These are phyloP conservation scores for Arthromyces matolae DNA, from an alignment of 768 basidiomycete genomes.

Conservation along the genomic window DNA sequence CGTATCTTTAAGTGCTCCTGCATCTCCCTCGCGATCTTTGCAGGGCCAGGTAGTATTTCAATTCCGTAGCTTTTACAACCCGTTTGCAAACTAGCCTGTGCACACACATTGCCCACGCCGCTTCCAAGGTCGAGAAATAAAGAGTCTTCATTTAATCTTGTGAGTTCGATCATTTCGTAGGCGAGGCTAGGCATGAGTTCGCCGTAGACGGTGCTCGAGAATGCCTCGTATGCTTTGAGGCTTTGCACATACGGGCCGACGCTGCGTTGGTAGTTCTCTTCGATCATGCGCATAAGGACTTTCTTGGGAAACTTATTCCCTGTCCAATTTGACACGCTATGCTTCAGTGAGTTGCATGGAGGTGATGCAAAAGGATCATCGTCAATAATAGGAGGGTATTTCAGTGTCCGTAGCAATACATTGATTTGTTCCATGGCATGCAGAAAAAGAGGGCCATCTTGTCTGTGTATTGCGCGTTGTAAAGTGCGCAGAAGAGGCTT, in stretches of 20 bases:
- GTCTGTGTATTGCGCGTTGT: constrained; percentile 64
- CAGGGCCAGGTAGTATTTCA: constrained; percentile 74
- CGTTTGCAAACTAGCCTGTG: constrained; percentile 78
- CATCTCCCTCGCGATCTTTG: constrained; percentile 75
- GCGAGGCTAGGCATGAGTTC: constrained; percentile 84
- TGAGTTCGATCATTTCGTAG: constrained; percentile 61
- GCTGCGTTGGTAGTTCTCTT: constrained; percentile 90
- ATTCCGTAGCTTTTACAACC: constrained; percentile 77
- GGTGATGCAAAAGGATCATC: constrained; percentile 44
- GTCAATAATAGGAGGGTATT: constrained; percentile 62
- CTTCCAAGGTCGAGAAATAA: constrained; percentile 83
- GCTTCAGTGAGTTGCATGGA: constrained; percentile 46
- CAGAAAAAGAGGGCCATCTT: constrained; percentile 71
- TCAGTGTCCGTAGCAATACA: constrained; percentile 54
- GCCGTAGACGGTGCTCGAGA: constrained; percentile 85
- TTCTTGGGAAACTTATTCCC: constrained; percentile 54
- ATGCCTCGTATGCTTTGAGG: constrained; percentile 76
- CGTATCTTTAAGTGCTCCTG: constrained; percentile 70
- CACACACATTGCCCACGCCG: constrained; percentile 81
- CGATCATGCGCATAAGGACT: constrained; percentile 72
- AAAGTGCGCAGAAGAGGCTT: constrained; percentile 49
- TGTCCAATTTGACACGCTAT: constrained; percentile 47
- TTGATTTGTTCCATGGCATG: constrained; percentile 62
- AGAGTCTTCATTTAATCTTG: constrained; percentile 53
- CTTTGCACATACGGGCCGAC: constrained; percentile 87